Evolutionary conservation across 75 land plant genomes (phyloP), one percentile per base, ranked within the genome.

Genomic region (Chamaecyparis obtusa): DNA sequence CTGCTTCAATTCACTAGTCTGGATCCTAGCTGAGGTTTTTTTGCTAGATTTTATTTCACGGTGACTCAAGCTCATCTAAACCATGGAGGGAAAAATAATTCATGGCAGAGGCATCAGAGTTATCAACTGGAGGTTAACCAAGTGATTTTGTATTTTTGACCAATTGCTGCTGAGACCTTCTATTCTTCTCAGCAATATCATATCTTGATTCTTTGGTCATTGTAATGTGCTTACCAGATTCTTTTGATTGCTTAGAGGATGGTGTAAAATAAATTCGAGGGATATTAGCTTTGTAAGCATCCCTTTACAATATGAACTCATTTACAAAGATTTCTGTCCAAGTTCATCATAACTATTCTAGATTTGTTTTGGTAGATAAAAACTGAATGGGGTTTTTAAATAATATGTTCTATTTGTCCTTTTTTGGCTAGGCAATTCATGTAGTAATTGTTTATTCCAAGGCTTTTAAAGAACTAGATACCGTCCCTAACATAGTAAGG

Each of bases 41-140:
- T 81, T 44, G 27, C n/a, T 46, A 37, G 48, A 41, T 41, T 44
- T 80, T 43, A 2, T 80, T 80, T 37, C 46, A 41, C 9, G 7
- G 83, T 81, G 54, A 5, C 46, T 44, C 13, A 14, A 44, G 54
- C 83, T 43, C 81, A 37, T 78, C 3, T 21, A 2, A 46, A 9
- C 15, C 27, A 46, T 81, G 83, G 30, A 44, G 83, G 83, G 54
- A 51, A 81, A 11, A 81, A 27, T 81, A 49, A 27, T 81, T 81
- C 83, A 81, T 44, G 46, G 30, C 33, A 81, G 32, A 81, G 49
- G 48, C 30, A 10, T 81, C 14, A 30, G 49, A 81, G 51, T 81
- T 44, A 10, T 46, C 4, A 41, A 78, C 9, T 39, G 39, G 81
- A 41, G 49, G 15, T 81, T 30, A 46, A 46, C 51, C 32, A 2